A percentile compares a stretch with the other conserved stretches of the same genome.
Evolutionary conservation across 2,329 filamentous ascomycete species (phyloP).

Genomic region (Onygenales sp.): DNA sequence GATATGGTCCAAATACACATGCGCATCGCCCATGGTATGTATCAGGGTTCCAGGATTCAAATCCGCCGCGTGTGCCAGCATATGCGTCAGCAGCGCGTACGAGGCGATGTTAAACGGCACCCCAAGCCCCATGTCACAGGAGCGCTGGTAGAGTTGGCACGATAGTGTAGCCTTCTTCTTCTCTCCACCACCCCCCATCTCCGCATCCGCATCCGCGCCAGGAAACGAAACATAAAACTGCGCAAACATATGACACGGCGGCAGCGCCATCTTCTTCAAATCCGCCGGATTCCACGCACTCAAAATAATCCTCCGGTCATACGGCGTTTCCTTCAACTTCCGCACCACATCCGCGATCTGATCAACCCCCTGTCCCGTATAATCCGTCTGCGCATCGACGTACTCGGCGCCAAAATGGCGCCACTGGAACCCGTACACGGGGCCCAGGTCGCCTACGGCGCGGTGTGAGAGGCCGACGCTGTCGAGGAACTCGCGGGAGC

Average conservation of each 20-base stretch:
- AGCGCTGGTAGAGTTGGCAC: constrained; percentile 85
- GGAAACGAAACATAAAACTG: constrained; percentile 85
- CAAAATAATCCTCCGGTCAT: constrained; percentile 82
- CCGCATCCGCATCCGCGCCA: constrained; percentile 17
- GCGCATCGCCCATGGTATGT: constrained; percentile 97
- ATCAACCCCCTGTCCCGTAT: constrained; percentile 80
- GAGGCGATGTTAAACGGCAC: constrained; percentile 97
- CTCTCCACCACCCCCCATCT: constrained; percentile 19
- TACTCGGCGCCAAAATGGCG: constrained; percentile 94
- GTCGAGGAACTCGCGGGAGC: constrained; percentile 82
- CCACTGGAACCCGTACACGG: constrained; percentile 98
- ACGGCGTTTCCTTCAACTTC: constrained; percentile 74
- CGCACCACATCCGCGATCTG: constrained; percentile 84
- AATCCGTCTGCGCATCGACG: constrained; percentile 67
- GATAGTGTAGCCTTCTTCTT: constrained; percentile 59
- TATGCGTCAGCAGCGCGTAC: constrained; percentile 89
- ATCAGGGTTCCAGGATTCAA: constrained; percentile 78
- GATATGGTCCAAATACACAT: constrained; percentile 88
- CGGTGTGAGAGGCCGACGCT: constrained; percentile 71
- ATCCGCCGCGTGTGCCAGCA: constrained; percentile 81
- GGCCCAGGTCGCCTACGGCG: constrained; percentile 79
- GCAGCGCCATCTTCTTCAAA: constrained; percentile 77
- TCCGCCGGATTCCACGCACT: constrained; percentile 91
- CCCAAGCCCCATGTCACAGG: constrained; percentile 93
- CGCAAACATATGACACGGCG: constrained; percentile 95